phyloP scores from a whole-genome alignment of 2,329 filamentous ascomycete genomes.

The Ophiostoma himal-ulmi region DNA sequence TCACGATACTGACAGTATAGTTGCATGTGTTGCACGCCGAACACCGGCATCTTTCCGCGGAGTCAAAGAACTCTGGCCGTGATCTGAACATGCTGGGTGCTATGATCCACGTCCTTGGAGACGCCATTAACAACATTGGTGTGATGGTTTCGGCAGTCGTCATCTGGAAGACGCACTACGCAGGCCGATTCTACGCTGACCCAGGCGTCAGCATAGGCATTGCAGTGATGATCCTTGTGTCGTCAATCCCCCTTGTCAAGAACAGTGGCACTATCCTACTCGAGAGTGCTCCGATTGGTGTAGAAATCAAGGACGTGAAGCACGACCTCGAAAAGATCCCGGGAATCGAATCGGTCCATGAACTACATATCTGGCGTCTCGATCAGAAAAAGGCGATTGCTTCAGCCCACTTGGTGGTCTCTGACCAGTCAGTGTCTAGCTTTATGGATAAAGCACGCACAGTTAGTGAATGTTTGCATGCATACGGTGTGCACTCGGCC shows the following conservation, averaged over 20 bases:
- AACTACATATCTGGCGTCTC: conserved; percentile 68
- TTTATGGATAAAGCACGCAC: conserved; percentile 58
- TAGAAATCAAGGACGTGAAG: conserved; percentile 57
- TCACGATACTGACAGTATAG: not conserved
- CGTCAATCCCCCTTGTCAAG: conserved; percentile 57
- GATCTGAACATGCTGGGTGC: conserved; percentile 70
- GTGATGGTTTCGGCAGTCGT: conserved; percentile 64
- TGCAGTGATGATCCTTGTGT: conserved; percentile 63
- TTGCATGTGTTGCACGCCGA: conserved; percentile 38
- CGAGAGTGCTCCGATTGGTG: conserved; percentile 56
- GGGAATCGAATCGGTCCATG: conserved; percentile 61
- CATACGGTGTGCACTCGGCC: conserved; percentile 65
- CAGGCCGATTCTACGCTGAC: conserved; percentile 63
- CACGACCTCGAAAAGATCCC: conserved; percentile 65
- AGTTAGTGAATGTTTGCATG: conserved; percentile 64
- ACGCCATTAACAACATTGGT: conserved; percentile 70
- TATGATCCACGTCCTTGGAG: conserved; percentile 63
- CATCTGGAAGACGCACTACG: conserved; percentile 59
- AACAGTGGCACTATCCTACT: conserved; percentile 60
- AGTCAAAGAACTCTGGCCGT: conserved; percentile 36
- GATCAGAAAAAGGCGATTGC: conserved; percentile 65
- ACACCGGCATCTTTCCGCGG: conserved; percentile 43
- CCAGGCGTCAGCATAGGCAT: conserved; percentile 64
- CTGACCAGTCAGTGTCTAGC: conserved; percentile 47
- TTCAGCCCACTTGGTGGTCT: conserved; percentile 61